Conservation (phyloP, 1,284 basidiomycete species). For the Lentinula novae-zelandiae region DNA sequence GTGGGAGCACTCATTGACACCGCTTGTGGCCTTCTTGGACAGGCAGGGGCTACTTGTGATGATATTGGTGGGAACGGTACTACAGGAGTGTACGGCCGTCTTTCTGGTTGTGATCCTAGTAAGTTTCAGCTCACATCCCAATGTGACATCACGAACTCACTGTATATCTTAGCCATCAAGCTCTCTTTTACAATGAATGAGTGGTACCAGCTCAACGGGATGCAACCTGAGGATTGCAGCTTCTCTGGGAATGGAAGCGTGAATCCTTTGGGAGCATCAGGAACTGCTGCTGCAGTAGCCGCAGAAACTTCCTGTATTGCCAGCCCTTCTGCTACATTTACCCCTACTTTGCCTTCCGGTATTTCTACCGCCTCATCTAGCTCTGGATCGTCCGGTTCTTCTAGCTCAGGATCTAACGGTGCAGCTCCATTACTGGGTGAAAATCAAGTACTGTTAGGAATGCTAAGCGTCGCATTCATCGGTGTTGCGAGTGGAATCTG, state of each 20-base stretch:
- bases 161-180: slow-evolving; percentile 52
- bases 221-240: slow-evolving; percentile 59
- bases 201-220: slow-evolving; percentile 68
- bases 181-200: slow-evolving; percentile 82
- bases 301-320: slow-evolving; percentile 72
- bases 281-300: slow-evolving; percentile 49
- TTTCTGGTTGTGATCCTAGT: slow-evolving; percentile 76
- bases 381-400: slow-evolving; percentile 13
- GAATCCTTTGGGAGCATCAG: slow-evolving; percentile 53
- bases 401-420: slow-evolving; percentile 23
- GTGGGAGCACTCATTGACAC: slow-evolving; percentile 38
- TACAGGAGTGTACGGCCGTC: slow-evolving; percentile 71
- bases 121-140: slow-evolving; percentile 24
- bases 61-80: slow-evolving; percentile 73
- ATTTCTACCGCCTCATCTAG: slow-evolving; percentile 20
- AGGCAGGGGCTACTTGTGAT: slow-evolving; percentile 57
- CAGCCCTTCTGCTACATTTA: slow-evolving; percentile 65
- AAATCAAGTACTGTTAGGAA: slow-evolving; percentile 36
- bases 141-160: slow-evolving; percentile 14
- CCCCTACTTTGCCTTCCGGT: slow-evolving; percentile 49
- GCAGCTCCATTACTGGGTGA: slow-evolving; percentile 30
- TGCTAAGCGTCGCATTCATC: slow-evolving; percentile 36
- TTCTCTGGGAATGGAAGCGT: slow-evolving; percentile 85
- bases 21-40: slow-evolving; percentile 69
- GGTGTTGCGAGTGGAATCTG: slow-evolving; percentile 40